Percentiles rank a stretch among this genome's conserved stretches.
Evolutionary conservation across 164 flowering plant species (phyloP).

Genomic region (Umbilicus rupestris): DNA sequence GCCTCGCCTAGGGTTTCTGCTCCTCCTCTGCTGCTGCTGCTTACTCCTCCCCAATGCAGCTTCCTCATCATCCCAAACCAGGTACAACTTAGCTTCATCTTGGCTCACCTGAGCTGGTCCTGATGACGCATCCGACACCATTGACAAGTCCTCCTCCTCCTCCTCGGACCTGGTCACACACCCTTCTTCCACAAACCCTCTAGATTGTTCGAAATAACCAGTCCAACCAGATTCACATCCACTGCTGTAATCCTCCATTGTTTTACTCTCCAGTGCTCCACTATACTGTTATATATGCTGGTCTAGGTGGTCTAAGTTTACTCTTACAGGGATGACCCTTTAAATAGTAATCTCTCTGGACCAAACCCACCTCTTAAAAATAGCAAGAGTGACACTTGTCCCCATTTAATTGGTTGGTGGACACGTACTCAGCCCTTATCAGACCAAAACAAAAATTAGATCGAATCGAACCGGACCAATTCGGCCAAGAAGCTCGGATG

Average conservation of each 20-base stretch:
- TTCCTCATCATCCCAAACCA: background rate
- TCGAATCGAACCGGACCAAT: no score
- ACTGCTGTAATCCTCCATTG: slow-evolving; percentile 6
- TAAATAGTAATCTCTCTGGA: slow-evolving; percentile 1
- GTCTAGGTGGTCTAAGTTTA: background rate
- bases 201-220: background rate
- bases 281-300: background rate
- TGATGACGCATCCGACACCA: slow-evolving; percentile 3
- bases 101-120: slow-evolving; percentile 1
- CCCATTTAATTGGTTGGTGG: background rate
- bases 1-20: background rate
- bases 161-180: slow-evolving; percentile 3
- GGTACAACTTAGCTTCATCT: background rate
- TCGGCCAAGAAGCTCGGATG: no score
- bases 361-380: background rate
- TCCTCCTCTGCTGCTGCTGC: background rate
- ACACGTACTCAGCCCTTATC: no score
- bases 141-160: slow-evolving; percentile 4
- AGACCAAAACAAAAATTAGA: no score
- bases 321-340: background rate
- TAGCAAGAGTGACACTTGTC: background rate
- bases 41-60: background rate
- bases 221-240: slow-evolving; percentile 8
- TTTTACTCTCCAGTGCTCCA: background rate
- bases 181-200: background rate